Evolutionary conservation across 1,139 yeast species (phyloP), one percentile per base, ranked within the genome.

Genomic region (Yamadazyma pseudoaaseri): DNA sequence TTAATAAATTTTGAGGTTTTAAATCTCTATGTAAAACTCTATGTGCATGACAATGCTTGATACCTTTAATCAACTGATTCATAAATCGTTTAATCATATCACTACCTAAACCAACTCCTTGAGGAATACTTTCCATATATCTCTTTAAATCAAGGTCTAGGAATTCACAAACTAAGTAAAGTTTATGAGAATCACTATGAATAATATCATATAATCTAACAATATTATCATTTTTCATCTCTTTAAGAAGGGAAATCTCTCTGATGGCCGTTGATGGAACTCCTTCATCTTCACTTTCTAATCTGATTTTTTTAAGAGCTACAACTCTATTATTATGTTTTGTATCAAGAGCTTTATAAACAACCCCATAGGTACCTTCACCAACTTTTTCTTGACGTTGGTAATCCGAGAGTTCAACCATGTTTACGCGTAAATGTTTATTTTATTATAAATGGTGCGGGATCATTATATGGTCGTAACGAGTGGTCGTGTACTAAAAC

Each of bases 281-380:
- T 27, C 99, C 99, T 62, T 92, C 98, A 60, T 90, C 97, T 60
- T 94, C 98, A 29, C 95, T 87, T 56, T 94, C 99, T 37, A 94
- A 70, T 39, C 98, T 76, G 59, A 92, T 92, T 63, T 92, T 92
- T 60, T 92, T 92, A 49, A 94, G 68, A 0, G 99, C 99, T 29
- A 92, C 98, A 17, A 90, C 77, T 35, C 97, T 71, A 65, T 90
- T 89, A 52, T 86, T 86, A 60, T 92, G 90, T 45, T 82, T 81
- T 37, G 85, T 77, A 57, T 92, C 97, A 29, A 87, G 70, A 2
- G 98, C 98, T 60, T 92, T 92, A 65, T 92, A 94, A 16, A 92
- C 99, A 36, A 92, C 98, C 44, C 98, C 99, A 56, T 92, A 92
- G 3, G 99, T 92, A 37, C 92, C 98, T 66, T 94, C 99, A 27